Evolutionary conservation across 169 alveolate genomes (phyloP), one percentile per base, ranked within the genome.

Genomic region (Eimeria tenella): DNA sequence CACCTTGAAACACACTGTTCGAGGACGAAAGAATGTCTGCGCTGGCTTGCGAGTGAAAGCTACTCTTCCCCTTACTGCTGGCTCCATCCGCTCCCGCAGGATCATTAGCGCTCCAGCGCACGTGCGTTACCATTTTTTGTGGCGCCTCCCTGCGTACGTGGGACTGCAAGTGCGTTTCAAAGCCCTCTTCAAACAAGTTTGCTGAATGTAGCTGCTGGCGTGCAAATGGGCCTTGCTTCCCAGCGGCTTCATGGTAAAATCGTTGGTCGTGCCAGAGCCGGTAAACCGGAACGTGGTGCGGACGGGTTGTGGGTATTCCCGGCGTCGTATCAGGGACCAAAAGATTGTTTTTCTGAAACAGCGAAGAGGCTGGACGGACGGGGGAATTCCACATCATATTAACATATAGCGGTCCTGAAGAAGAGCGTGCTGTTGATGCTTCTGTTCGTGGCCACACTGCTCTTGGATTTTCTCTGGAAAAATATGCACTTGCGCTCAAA

Each of bases 181-280:
- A 70, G 9, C 9, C 15, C 53, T 7, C 52, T 52, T 17, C 79
- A 70, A 23, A 17, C 52, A 52, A 5, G 79, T 70, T 4, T 21
- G 53, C 52, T 11, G 4, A 21, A 6, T 23, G 21, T 6, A 9
- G 52, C 31, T 70, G 63, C 42, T 74, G 63, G 62, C 84, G 84
- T 4, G 60, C 56, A 56, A 74, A 50, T 10, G 84, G 84, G 11
- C 84, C 60, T 74, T 56, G 21, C 84, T 49, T 17, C 7, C 65
- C 53, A 15, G 63, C 65, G 5, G 21, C 21, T 10, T 4, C 62
- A 31, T 19, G 13, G 86, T 75, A 49, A 17, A 75, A 75, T 5
- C 74, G 73, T 9, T 81, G 23, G 56, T 81, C 89, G 21, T 81
- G 89, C 89, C 82, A 71, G 6, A 25, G 42, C 42, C 42, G 42